Evolutionary conservation across 352 stramenopile genomes (phyloP).

Genomic region (Peronospora destructor): DNA sequence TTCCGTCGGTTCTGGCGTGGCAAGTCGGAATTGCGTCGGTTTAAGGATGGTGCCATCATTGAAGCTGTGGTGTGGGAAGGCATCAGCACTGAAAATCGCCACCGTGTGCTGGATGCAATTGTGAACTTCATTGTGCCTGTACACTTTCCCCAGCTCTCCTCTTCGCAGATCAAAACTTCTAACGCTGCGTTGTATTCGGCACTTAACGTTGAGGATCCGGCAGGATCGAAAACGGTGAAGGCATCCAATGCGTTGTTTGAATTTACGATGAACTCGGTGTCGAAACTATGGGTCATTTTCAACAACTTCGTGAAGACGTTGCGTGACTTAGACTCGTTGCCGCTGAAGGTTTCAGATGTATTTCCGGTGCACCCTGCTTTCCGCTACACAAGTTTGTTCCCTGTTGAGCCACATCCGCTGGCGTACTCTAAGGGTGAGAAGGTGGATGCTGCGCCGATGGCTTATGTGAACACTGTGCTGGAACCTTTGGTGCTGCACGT

Average conservation of each 20-base stretch:
- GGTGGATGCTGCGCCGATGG: slow-evolving; percentile 40
- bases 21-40: slow-evolving; percentile 84
- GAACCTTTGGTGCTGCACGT: slow-evolving; percentile 67
- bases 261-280: slow-evolving; percentile 69
- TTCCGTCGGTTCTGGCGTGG: slow-evolving; percentile 88
- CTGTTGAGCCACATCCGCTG: slow-evolving; percentile 76
- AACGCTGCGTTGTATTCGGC: slow-evolving; percentile 62
- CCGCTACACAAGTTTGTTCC: slow-evolving; percentile 83
- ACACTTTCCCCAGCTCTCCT: slow-evolving; percentile 51
- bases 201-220: slow-evolving; percentile 53
- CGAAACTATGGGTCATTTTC: slow-evolving; percentile 73
- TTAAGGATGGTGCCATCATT: slow-evolving; percentile 86
- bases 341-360: slow-evolving; percentile 81
- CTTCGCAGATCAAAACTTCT: slow-evolving; percentile 61
- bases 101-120: slow-evolving; percentile 64
- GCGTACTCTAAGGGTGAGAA: slow-evolving; percentile 74
- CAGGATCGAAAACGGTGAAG: slow-evolving; percentile 34
- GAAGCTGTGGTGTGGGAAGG: slow-evolving; percentile 88
- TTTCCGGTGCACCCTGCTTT: slow-evolving; percentile 73
- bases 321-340: slow-evolving; percentile 69
- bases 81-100: slow-evolving; percentile 55
- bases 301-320: slow-evolving; percentile 75
- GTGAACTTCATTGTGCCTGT: slow-evolving; percentile 66
- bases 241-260: slow-evolving; percentile 44
- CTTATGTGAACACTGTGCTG: slow-evolving; percentile 67